These are phyloP conservation scores for Trametes cinnabarina DNA, from an alignment of 768 basidiomycete genomes.

Conservation along the genomic window DNA sequence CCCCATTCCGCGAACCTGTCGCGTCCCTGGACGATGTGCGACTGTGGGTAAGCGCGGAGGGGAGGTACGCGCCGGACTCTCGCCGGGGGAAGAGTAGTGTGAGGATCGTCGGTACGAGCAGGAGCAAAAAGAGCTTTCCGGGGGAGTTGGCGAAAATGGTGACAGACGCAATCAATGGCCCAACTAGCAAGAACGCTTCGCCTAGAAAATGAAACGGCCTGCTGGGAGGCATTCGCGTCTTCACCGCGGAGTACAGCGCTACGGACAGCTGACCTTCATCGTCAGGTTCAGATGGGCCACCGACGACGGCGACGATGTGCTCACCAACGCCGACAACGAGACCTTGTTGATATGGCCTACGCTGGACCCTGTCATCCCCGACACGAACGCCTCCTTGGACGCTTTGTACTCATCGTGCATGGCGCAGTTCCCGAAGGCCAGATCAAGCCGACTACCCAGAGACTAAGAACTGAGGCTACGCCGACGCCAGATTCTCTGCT, in stretches of 20 bases:
- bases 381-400: constrained; percentile 81
- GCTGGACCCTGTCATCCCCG: constrained; percentile 68
- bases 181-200: constrained; percentile 64
- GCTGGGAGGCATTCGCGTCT: constrained; percentile 45
- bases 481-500: no score
- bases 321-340: constrained; percentile 61
- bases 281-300: constrained; percentile 20
- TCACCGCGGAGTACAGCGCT: constrained; percentile 60
- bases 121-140: constrained; percentile 43
- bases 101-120: constrained; percentile 46
- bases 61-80: constrained; percentile 49
- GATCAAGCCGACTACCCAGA: no score
- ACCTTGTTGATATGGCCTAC: constrained; percentile 67
- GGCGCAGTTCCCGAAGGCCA: neutral
- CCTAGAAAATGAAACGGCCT: constrained; percentile 40
- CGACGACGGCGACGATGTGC: constrained; percentile 25
- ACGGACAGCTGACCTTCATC: constrained; percentile 63
- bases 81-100: constrained; percentile 44
- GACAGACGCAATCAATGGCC: constrained; percentile 81
- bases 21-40: constrained; percentile 13
- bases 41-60: constrained; percentile 38
- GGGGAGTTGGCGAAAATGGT: constrained; percentile 70
- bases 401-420: constrained; percentile 54
- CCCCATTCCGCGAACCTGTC: neutral
- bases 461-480: no score